phyloP scores from a whole-genome alignment of 768 basidiomycete genomes.

The Nevesoporus exiguus region DNA sequence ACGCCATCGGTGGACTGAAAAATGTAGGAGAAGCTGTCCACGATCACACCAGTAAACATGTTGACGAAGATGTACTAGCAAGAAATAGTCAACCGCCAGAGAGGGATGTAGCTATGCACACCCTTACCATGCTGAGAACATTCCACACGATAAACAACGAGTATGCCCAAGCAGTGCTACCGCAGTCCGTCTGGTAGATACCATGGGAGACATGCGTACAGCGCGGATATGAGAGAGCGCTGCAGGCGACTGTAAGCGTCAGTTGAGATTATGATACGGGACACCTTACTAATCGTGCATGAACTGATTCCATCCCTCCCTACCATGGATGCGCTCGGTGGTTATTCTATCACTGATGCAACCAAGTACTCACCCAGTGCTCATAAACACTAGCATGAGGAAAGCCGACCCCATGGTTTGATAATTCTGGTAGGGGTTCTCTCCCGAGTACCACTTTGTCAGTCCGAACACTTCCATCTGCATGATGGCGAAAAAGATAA shows the following conservation, averaged over 20 bases:
- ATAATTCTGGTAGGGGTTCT: slow-evolving; percentile 61
- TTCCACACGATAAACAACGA: slow-evolving; percentile 93
- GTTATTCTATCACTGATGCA: not conserved
- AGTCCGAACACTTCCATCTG: slow-evolving; percentile 88
- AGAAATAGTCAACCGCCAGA: not conserved
- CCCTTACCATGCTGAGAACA: slow-evolving; percentile 80
- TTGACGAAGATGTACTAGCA: slow-evolving; percentile 90
- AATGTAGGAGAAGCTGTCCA: slow-evolving; percentile 94
- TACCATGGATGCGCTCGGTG: slow-evolving; percentile 7
- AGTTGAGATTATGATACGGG: not conserved
- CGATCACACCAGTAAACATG: slow-evolving; percentile 95
- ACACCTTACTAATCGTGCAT: slow-evolving; percentile 87
- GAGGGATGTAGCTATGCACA: slow-evolving; percentile 14
- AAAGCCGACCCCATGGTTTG: slow-evolving; percentile 73
- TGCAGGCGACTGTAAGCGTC: slow-evolving; percentile 28
- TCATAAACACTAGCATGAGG: slow-evolving; percentile 91
- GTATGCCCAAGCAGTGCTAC: slow-evolving; percentile 79
- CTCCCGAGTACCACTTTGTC: slow-evolving; percentile 78
- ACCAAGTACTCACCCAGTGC: slow-evolving; percentile 66
- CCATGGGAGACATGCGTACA: slow-evolving; percentile 58
- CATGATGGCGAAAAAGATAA: slow-evolving; percentile 87
- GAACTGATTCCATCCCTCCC: slow-evolving; percentile 95
- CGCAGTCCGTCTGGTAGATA: slow-evolving; percentile 77
- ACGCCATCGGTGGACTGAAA: slow-evolving; percentile 85
- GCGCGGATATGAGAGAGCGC: slow-evolving; percentile 71